phyloP scores from a whole-genome alignment of 768 basidiomycete species.

The Leucocoprinus birnbaumii region DNA sequence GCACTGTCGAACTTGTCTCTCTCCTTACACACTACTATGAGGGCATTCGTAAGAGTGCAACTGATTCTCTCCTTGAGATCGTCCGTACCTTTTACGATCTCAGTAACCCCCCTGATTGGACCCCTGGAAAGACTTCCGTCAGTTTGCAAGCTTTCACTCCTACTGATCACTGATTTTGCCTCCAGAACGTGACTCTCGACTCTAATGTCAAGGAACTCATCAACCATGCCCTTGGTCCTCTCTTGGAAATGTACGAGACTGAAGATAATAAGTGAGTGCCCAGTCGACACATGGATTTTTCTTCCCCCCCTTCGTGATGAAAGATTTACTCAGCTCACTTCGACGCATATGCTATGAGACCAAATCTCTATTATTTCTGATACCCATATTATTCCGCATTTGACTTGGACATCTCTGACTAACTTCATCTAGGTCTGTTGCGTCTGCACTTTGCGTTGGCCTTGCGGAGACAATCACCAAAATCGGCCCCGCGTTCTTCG shows the following conservation, averaged over 20 bases:
- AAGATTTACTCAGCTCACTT: slow-evolving; percentile 76
- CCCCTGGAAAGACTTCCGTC: slow-evolving; percentile 53
- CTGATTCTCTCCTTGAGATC: slow-evolving; percentile 84
- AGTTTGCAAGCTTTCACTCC: neutral
- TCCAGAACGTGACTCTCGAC: slow-evolving; percentile 44
- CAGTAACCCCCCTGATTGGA: slow-evolving; percentile 80
- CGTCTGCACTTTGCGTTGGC: slow-evolving; percentile 81
- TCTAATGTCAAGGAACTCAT: slow-evolving; percentile 77
- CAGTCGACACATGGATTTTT: neutral
- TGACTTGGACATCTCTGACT: slow-evolving; percentile 16
- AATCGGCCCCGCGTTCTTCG: slow-evolving; percentile 84
- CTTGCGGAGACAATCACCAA: slow-evolving; percentile 91
- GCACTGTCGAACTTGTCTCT: slow-evolving; percentile 72
- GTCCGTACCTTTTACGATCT: slow-evolving; percentile 91
- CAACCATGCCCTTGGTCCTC: slow-evolving; percentile 64
- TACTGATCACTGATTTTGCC: slow-evolving; percentile 5
- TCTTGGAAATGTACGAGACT: slow-evolving; percentile 86
- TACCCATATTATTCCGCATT: slow-evolving; percentile 7
- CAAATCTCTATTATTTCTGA: slow-evolving; percentile 34
- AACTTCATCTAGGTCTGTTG: slow-evolving; percentile 63
- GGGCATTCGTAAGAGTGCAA: slow-evolving; percentile 92
- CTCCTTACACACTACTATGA: slow-evolving; percentile 94
- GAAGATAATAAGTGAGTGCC: slow-evolving; percentile 94
- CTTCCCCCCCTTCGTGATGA: slow-evolving; percentile 38
- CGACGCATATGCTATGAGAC: slow-evolving; percentile 68